phyloP scores from a whole-genome alignment of 768 basidiomycete genomes.

The Melanogaster broomeanus region DNA sequence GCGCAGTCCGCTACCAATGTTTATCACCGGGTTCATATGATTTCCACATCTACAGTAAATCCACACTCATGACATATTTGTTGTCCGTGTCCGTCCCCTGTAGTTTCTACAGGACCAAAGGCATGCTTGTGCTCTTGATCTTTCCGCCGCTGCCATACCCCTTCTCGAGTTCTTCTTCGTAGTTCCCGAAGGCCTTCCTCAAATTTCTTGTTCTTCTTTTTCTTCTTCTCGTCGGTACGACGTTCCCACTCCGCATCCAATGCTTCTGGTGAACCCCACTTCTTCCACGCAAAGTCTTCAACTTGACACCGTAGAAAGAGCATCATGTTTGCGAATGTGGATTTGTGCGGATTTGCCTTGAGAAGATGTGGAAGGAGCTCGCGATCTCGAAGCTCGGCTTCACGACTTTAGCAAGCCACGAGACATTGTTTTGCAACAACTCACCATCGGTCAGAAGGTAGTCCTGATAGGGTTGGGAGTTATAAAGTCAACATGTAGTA shows the following conservation, averaged over 20 bases:
- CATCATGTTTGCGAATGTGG: constrained; percentile 99
- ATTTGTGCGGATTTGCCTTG: constrained; percentile 93
- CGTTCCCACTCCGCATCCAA: constrained; percentile 86
- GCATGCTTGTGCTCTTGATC: constrained; percentile 89
- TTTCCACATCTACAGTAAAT: constrained; percentile 88
- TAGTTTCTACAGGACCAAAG: constrained; percentile 63
- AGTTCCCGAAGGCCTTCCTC: constrained; percentile 87
- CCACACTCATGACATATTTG: constrained; percentile 91
- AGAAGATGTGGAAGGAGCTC: constrained; percentile 91
- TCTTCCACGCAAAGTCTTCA: constrained; percentile 96
- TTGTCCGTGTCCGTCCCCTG: constrained; percentile 53
- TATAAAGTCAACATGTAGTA: neutral
- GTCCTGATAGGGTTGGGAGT: constrained; percentile 51
- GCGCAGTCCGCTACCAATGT: too few species aligned
- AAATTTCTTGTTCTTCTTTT: constrained; percentile 93
- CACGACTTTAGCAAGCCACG: neutral
- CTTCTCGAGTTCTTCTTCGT: constrained; percentile 81
- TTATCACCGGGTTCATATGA: constrained; percentile 51
- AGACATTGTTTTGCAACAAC: constrained; percentile 26
- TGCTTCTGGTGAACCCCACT: constrained; percentile 94
- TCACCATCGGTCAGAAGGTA: constrained; percentile 91
- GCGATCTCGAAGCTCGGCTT: constrained; percentile 91
- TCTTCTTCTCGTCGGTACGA: constrained; percentile 78
- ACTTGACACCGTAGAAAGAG: constrained; percentile 91
- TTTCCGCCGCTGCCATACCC: constrained; percentile 84